These are phyloP conservation scores for Cutaneotrichosporon mucoides DNA, from an alignment of 1,284 basidiomycete species.

Conservation along the genomic window DNA sequence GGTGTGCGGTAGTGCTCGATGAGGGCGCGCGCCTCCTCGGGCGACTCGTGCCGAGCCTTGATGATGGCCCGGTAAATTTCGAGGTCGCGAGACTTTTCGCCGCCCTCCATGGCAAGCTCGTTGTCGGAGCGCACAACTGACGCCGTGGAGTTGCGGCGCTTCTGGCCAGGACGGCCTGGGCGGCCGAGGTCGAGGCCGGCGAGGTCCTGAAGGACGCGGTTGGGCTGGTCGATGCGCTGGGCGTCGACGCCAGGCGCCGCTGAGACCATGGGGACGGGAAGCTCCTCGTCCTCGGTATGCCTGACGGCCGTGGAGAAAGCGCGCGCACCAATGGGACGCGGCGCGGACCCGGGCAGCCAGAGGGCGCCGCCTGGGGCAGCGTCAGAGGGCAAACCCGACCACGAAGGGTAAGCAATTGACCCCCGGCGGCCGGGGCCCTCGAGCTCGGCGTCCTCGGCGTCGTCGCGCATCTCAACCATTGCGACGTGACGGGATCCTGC, in stretches of 20 bases:
- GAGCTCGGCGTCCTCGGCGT: not conserved
- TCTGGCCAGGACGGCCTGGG: conserved; percentile 18
- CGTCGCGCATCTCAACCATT: conserved; percentile 21
- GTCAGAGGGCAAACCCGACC: conserved; percentile 16
- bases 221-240: conserved; percentile 27
- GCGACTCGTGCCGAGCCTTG: not conserved
- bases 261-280: conserved; percentile 7
- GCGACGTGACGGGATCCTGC: conserved; percentile 24
- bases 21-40: conserved; percentile 12
- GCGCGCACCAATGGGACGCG: conserved; percentile 20
- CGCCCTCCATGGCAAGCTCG: conserved; percentile 2
- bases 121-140: conserved; percentile 15
- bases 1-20: conserved; percentile 31
- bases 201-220: conserved; percentile 41
- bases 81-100: not conserved
- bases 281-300: not conserved
- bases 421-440: not conserved
- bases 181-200: conserved; percentile 36
- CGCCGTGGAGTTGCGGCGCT: conserved; percentile 33
- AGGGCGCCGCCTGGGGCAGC: conserved; percentile 15
- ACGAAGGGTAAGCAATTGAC: conserved; percentile 17
- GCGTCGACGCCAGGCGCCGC: conserved; percentile 9
- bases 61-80: conserved; percentile 1
- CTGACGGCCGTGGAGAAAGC: conserved; percentile 25
- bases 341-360: conserved; percentile 16